These are phyloP conservation scores for Spergularia marina DNA, from an alignment of 148 eudicot species.

Conservation along the genomic window DNA sequence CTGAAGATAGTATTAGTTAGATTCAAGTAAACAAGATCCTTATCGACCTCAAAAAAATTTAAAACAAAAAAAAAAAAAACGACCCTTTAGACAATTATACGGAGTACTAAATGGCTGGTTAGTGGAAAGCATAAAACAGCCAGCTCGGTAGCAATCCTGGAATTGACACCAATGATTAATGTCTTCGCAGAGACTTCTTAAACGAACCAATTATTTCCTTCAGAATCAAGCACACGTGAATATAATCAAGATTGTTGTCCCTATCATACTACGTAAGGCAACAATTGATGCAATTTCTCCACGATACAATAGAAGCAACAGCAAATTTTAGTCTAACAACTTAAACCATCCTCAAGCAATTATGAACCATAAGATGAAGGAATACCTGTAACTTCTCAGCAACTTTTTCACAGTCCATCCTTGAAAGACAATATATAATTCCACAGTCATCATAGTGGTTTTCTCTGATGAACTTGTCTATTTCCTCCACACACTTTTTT, in stretches of 20 bases:
- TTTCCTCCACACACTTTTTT: constrained; percentile 89
- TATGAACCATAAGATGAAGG: constrained; percentile 12
- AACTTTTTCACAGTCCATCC: constrained; percentile 97
- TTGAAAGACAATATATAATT: constrained; percentile 94
- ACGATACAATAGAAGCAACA: background rate
- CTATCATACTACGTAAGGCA: background rate
- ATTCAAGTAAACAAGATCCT: background rate
- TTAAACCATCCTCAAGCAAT: background rate
- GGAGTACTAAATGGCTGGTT: background rate
- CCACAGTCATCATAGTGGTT: constrained; percentile 91
- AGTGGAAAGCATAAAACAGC: background rate
- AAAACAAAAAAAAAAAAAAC: background rate
- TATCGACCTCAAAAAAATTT: no score
- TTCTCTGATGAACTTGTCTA: constrained; percentile 65
- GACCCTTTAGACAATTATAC: background rate
- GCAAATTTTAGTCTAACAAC: background rate
- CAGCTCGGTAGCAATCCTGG: background rate
- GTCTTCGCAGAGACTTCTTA: background rate
- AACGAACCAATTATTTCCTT: background rate
- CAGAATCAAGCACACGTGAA: background rate
- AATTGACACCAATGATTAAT: background rate
- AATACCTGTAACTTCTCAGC: constrained; percentile 85
- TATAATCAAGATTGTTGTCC: background rate
- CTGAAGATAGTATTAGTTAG: constrained; percentile 34
- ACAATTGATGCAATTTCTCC: background rate